Base-by-base conservation (phyloP, 2,329 filamentous ascomycete species). In the Bipolaris oryzae region DNA sequence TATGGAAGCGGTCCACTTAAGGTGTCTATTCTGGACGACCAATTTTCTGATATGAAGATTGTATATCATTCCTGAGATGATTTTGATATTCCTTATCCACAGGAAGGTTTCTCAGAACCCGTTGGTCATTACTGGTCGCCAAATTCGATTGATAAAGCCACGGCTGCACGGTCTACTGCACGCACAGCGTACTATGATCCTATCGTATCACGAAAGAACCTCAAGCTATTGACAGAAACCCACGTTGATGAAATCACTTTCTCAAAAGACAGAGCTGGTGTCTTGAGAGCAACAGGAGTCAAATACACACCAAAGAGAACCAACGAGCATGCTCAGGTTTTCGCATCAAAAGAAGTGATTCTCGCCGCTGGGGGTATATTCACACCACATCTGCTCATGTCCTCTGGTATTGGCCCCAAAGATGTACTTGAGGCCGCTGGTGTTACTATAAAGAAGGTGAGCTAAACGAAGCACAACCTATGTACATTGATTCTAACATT, bases 321-420 rank as follows among this genome's bases (percentile, higher is more conserved):
- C 1, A 60, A 60, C 23, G 28, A 54, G n/a, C 58, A 66, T 33
- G 35, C 62, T 1, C 56, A 60, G 7, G 66, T 55, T 9, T 61
- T 63, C 4, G 67, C 67, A 2, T 34, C 61, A 7, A 71, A 71
- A 46, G 85, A 88, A 63, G 79, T 88, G n/a, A 80, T 89, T 25
- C 68, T 89, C 1, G 84, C 84, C 1, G 86, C 86, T 1, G 81
- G 78, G 23, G 75, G 51, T 86, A 31, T 79, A 82, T 63, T 85
- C 83, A 1, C 86, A 84, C 1, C 84, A 84, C 68, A 72, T 87
- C 11, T 77, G 87, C 7, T 67, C 20, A 64, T 56, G 54, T 57
- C 61, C 9, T 63, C 58, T 41, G 64, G 68, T 7, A 57, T 71
- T 16, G 68, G 67, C 1, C 66, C 66, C 0, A 58, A 56, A n/a